phyloP scores from a whole-genome alignment of 2,329 filamentous ascomycete species.

The Emergomyces africanus region DNA sequence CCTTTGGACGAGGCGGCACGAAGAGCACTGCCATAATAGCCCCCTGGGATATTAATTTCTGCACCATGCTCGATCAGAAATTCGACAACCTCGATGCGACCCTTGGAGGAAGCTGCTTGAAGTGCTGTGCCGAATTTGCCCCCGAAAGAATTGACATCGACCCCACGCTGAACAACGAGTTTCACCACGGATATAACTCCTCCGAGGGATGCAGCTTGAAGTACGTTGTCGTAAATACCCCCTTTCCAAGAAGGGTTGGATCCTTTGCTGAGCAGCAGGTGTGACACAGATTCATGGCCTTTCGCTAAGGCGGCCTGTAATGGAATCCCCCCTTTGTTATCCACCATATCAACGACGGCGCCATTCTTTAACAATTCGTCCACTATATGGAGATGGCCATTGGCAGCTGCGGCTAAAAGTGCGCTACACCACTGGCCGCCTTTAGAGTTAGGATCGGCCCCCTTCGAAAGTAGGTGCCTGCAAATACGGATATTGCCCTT shows the following conservation, averaged over 20 bases:
- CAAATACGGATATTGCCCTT: constrained; percentile 4
- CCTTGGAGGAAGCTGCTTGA: not conserved
- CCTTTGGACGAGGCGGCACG: constrained; percentile 16
- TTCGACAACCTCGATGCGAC: not conserved
- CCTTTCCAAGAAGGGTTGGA: not conserved
- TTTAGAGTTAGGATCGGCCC: not conserved
- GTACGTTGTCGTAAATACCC: not conserved
- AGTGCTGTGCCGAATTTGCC: not conserved
- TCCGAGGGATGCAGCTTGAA: not conserved
- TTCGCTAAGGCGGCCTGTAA: not conserved
- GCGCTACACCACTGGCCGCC: not conserved
- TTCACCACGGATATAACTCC: not conserved
- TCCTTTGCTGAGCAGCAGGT: not conserved
- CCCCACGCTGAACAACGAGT: not conserved
- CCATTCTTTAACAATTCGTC: not conserved
- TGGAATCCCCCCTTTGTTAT: not conserved
- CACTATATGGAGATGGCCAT: not conserved
- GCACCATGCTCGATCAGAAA: not conserved
- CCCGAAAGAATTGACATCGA: not conserved
- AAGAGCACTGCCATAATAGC: constrained; percentile 4
- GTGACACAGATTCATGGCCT: not conserved
- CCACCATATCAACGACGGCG: not conserved
- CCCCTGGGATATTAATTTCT: constrained; percentile 3
- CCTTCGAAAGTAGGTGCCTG: not conserved
- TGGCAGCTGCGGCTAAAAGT: not conserved